Percentiles rank a stretch among this genome's conserved stretches.
These are phyloP conservation scores for Pleurotus cornucopiae DNA, from an alignment of 768 basidiomycete genomes.

Conservation along the genomic window DNA sequence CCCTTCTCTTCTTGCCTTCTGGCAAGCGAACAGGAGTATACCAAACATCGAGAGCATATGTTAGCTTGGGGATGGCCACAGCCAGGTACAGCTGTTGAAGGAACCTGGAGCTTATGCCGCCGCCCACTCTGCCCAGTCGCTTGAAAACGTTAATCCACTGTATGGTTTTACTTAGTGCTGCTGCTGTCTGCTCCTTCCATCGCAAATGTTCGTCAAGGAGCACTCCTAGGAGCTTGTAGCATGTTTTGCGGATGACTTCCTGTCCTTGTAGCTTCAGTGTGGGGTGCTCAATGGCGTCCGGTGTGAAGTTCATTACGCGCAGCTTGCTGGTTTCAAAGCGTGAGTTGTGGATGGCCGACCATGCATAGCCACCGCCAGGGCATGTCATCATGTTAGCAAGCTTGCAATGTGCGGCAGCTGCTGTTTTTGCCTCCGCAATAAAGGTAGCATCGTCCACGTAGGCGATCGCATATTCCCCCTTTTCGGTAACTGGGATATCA, in stretches of 20 bases:
- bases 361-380: constrained; percentile 11
- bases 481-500: constrained; percentile 7
- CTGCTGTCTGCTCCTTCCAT: constrained; percentile 12
- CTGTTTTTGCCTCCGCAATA: constrained; percentile 4
- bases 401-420: constrained; percentile 3
- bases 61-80: constrained; percentile 21
- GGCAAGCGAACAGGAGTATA: constrained; percentile 13
- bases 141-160: constrained; percentile 1
- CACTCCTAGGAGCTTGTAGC: constrained; percentile 24
- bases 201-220: constrained; percentile 16
- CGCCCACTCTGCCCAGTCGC: constrained; percentile 8
- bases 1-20: not conserved
- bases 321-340: constrained; percentile 17
- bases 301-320: constrained; percentile 12
- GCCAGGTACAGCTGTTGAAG: constrained; percentile 20
- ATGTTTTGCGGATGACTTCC: constrained; percentile 10
- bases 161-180: constrained; percentile 10
- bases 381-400: constrained; percentile 13
- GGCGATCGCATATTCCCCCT: constrained; percentile 1
- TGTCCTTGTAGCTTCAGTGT: constrained; percentile 6
- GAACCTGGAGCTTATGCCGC: constrained; percentile 13
- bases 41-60: constrained; percentile 21
- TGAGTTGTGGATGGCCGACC: constrained; percentile 19
- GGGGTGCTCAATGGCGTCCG: not conserved
- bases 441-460: constrained; percentile 17